Conservation (phyloP, 768 basidiomycete genomes). For the Russula vinacea region DNA sequence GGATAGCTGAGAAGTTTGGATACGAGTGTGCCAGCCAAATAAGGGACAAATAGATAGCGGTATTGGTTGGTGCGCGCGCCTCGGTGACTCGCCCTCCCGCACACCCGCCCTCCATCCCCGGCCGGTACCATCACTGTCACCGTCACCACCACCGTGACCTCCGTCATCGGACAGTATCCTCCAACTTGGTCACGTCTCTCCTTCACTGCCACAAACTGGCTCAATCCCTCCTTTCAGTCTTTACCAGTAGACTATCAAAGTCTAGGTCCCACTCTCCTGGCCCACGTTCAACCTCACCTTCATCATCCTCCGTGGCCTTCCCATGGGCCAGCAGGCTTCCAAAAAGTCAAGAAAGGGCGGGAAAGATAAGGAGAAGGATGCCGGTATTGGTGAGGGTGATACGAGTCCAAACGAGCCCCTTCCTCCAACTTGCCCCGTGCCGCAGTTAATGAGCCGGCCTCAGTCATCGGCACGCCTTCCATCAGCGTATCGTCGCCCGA, state of each 20-base stretch:
- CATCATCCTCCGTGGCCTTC: slow-evolving; percentile 41
- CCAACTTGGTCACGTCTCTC: slow-evolving; percentile 7
- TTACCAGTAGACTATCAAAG: slow-evolving; percentile 68
- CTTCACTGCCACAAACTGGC: slow-evolving; percentile 57
- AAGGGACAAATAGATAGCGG: slow-evolving; percentile 26
- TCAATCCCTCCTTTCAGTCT: slow-evolving; percentile 73
- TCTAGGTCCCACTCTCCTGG: slow-evolving; percentile 71
- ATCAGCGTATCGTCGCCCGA: slow-evolving; percentile 39
- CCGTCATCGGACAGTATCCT: slow-evolving; percentile 10
- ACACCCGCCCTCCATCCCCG: neutral
- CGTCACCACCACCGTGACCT: slow-evolving; percentile 17
- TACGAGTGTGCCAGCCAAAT: slow-evolving; percentile 18
- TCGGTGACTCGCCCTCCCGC: neutral
- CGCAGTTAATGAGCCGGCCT: slow-evolving; percentile 37
- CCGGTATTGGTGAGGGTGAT: slow-evolving; percentile 41
- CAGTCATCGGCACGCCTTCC: slow-evolving; percentile 40
- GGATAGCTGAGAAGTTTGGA: neutral
- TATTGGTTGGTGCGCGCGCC: slow-evolving; percentile 7
- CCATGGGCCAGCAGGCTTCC: slow-evolving; percentile 82
- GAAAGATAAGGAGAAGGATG: slow-evolving; percentile 67
- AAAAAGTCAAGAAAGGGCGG: slow-evolving; percentile 71
- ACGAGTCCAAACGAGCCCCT: slow-evolving; percentile 42
- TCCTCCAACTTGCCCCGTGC: slow-evolving; percentile 48
- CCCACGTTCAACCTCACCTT: slow-evolving; percentile 44
- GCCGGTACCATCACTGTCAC: slow-evolving; percentile 13